Evolutionary conservation across 2,329 filamentous ascomycete genomes (phyloP).

Genomic region (Trichoderma aggressivum): DNA sequence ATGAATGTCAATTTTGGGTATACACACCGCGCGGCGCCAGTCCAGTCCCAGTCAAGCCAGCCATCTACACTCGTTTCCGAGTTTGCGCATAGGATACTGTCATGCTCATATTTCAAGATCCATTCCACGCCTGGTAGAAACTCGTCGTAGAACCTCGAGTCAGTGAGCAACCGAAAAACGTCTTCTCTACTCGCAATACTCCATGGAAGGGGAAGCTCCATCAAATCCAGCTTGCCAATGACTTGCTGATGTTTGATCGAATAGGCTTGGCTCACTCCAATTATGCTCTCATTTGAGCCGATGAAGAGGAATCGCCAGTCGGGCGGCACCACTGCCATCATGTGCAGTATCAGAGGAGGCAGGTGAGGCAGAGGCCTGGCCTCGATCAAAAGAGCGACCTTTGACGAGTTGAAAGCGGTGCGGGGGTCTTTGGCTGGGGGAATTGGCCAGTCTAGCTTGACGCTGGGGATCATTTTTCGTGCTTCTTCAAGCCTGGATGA

Average conservation of each 20-base stretch:
- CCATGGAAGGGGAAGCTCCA: conserved; percentile 48
- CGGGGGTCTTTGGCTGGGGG: conserved; percentile 31
- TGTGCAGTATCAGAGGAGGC: conserved; percentile 52
- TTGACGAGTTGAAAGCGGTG: conserved; percentile 44
- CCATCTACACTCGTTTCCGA: conserved; percentile 50
- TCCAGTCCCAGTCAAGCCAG: conserved; percentile 54
- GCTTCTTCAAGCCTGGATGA: conserved; percentile 39
- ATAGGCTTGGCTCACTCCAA: conserved; percentile 43
- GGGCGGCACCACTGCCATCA: conserved; percentile 53
- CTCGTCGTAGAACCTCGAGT: conserved; percentile 51
- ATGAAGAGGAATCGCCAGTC: conserved; percentile 58
- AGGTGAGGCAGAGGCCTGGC: conserved; percentile 48
- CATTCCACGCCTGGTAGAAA: conserved; percentile 50
- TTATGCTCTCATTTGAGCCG: conserved; percentile 48
- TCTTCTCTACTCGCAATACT: conserved; percentile 45
- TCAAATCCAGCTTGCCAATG: conserved; percentile 50
- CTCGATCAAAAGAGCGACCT: conserved; percentile 56
- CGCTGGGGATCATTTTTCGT: conserved; percentile 37
- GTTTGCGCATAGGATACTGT: conserved; percentile 55
- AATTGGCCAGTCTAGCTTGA: conserved; percentile 39
- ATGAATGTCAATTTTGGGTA: background rate
- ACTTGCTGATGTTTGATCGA: conserved; percentile 48
- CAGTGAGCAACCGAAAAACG: conserved; percentile 48
- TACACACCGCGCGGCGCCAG: conserved; percentile 46
- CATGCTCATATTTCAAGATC: conserved; percentile 53